phyloP scores from a whole-genome alignment of 441 rosid genomes.

The Brassica balearica region DNA sequence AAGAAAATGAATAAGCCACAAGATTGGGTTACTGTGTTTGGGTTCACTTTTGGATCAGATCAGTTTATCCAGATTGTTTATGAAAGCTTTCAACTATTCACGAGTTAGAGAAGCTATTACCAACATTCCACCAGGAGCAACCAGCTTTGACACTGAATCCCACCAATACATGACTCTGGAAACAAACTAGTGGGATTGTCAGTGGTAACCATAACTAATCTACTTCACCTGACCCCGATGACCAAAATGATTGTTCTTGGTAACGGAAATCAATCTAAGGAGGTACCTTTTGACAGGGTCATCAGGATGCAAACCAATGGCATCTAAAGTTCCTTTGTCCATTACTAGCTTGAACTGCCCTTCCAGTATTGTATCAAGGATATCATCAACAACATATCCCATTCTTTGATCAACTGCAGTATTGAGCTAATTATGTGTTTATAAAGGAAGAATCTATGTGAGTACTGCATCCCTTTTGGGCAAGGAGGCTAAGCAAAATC shows the following conservation, averaged over 20 bases:
- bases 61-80: too few relatives aligned
- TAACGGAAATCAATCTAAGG: background rate
- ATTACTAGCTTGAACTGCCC: constrained; percentile 76
- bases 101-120: constrained; percentile 48
- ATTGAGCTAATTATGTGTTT: background rate
- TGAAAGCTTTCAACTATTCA: background rate
- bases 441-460: background rate
- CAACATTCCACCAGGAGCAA: constrained; percentile 78
- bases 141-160: constrained; percentile 79
- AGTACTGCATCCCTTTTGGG: background rate
- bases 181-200: constrained; percentile 16
- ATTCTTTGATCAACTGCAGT: background rate
- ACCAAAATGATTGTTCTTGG: background rate
- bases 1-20: too few relatives aligned
- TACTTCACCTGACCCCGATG: background rate
- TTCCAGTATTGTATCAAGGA: constrained; percentile 77
- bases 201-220: background rate
- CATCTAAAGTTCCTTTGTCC: constrained; percentile 98
- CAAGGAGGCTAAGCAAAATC: constrained; percentile 26
- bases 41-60: too few relatives aligned
- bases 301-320: constrained; percentile 95
- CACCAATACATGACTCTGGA: constrained; percentile 83
- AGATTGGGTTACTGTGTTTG: too few relatives aligned
- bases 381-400: constrained; percentile 65
- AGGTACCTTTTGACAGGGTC: constrained; percentile 78